Evolutionary conservation across 768 basidiomycete genomes (phyloP), one percentile per base, ranked within the genome.

Genomic region (Polyporus arcularius): DNA sequence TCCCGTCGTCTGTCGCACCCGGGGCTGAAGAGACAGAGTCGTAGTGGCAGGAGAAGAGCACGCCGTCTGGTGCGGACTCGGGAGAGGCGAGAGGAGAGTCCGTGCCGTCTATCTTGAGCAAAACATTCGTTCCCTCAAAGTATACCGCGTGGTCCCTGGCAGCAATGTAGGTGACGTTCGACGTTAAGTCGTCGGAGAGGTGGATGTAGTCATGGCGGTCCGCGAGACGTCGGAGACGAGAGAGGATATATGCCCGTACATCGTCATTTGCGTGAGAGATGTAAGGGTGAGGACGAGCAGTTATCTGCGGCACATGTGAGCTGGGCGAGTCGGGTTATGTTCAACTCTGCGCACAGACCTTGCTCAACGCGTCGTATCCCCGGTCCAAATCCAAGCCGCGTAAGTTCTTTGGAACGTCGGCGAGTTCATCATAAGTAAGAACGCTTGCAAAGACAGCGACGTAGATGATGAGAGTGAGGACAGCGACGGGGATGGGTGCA

Each of bases 31-130:
- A 88, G 4, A 91, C 90, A 0, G 90, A 91, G 73, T 92, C 90
- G 70, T 84, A 92, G 68, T 94, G 92, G 1, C 91, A 90, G 0
- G 90, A 92, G 61, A 94, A 86, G 10, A 94, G 71, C 2, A 90
- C 85, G 0, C 69, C 76, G n/a, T 75, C 18, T 4, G 78, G 71
- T 7, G 21, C 46, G 57, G 16, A 67, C 60, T 28, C 69, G 71
- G 6, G 46, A 2, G 65, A 61, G 5, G 73, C 67, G 21, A 54
- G 51, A 7, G 55, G 55, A 16, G 60, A 26, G 16, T 82, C 79
- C 0, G 77, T 78, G 0, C 87, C 87, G 55, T 83, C 78, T 30
- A 89, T 71, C 67, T 84, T 89, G 47, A 89, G 83, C 4, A 90
- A 73, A 28, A 90, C 76, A 61, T 92, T 92, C 18, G 76, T 85